Percentiles rank a stretch among this genome's conserved stretches.
Conservation (phyloP, 1,139 yeast species). For the Geotrichum candidum region DNA sequence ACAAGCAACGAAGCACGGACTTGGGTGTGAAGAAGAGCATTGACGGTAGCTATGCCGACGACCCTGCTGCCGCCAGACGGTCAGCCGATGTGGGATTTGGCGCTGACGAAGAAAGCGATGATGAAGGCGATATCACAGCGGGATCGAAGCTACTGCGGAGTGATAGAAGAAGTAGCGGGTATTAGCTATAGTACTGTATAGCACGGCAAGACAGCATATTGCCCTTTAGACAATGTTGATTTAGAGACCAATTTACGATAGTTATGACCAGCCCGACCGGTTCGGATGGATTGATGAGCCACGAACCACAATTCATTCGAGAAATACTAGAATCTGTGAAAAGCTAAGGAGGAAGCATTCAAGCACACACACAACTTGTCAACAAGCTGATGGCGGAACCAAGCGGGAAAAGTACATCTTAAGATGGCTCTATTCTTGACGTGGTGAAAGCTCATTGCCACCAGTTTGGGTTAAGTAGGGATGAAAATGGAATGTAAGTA, state of each 20-base stretch:
- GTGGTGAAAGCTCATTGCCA: too few species aligned
- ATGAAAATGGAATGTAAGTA: too few species aligned
- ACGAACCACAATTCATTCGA: neutral
- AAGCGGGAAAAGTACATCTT: neutral
- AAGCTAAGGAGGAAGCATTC: neutral
- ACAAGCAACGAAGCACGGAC: neutral
- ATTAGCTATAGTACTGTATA: neutral
- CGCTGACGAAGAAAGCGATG: conserved; percentile 9
- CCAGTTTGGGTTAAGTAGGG: too few species aligned
- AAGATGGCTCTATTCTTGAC: too few species aligned
- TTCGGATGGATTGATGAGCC: neutral
- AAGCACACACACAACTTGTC: neutral
- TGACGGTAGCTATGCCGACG: neutral
- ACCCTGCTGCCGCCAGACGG: neutral
- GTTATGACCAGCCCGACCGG: neutral
- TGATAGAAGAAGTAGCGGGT: neutral
- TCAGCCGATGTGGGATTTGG: neutral
- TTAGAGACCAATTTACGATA: neutral
- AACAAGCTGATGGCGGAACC: neutral
- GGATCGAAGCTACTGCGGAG: conserved; percentile 14
- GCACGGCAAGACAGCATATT: neutral
- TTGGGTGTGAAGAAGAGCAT: neutral
- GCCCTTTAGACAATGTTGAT: neutral
- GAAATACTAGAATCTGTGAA: neutral
- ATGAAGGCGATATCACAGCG: conserved; percentile 15